Evolutionary conservation across 2,329 filamentous ascomycete species (phyloP), one percentile per base, ranked within the genome.

Genomic region (Apiospora malaysiana): DNA sequence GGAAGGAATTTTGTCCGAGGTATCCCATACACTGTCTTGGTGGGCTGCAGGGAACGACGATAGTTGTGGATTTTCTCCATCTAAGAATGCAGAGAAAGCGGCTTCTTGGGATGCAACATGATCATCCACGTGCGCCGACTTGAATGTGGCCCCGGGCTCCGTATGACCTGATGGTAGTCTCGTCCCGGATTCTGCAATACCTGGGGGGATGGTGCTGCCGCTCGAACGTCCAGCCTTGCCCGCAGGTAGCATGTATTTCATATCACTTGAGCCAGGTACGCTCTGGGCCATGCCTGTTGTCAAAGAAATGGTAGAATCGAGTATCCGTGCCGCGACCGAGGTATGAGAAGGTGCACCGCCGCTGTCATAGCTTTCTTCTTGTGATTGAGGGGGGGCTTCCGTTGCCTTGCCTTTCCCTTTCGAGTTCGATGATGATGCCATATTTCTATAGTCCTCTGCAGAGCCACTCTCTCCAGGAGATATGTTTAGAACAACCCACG

Each of bases 1-100:
- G 18, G 56, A 12, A n/a, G 32, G 9, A 5, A n/a, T n/a, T 27
- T 40, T 63, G 56, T 5, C n/a, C 5, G 40, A 40, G 4, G 2
- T n/a, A 23, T 63, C 8, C 8, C 37, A 21, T 40, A n/a, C 9
- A n/a, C 56, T n/a, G 27, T 14, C 27, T 63, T 40, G 56, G 32
- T 40, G 18, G 9, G 32, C 27, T 21, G 21, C 4, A 63, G 56
- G 21, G 32, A 63, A n/a, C 12, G 66, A n/a, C 16, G 76, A 72
- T 49, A 72, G 72, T 14, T 75, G 73, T 45, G 71, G 71, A 27
- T 69, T 73, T 45, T 74, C 75, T 65, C 72, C 73, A 70, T 81
- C 78, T 46, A 84, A 72, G 69, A 84, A 85, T 1, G 74, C 74
- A 2, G 81, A 77, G 70, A 84, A 84, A 0, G 76, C 77, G 4